Base-by-base conservation (phyloP, 2,329 filamentous ascomycete genomes). In the Xenosphaeropsis pyriputrescens region DNA sequence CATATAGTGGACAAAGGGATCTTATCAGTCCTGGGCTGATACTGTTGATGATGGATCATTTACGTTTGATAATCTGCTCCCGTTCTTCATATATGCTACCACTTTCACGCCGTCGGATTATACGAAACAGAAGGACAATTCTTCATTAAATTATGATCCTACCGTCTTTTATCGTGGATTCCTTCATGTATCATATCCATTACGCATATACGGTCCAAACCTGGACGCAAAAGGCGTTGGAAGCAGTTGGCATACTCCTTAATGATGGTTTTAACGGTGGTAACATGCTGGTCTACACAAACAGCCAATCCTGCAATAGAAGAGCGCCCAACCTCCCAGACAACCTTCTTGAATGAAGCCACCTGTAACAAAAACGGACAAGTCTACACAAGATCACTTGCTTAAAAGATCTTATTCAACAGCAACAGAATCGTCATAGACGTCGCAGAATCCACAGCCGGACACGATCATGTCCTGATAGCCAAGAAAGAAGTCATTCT, bases 401-500 rank as follows among this genome's bases (percentile, higher is more conserved):
- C 60, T 3, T 59, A 60, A 43, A 59, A 53, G 31, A 55, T 72
- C 1, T n/a, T 67, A 0, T 70, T 67, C 34, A 45, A 62, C 35
- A 15, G 32, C 0, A 44, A 56, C 1, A 59, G 55, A 17, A 39
- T 15, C 14, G 64, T 61, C 0, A 61, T 50, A 0, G 60, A 60
- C 4, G 63, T 65, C 1, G 31, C 50, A 18, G 55, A 63, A 16
- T 45, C 47, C 17, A 41, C 41, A 5, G 36, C 9, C 32, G 18
- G 13, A 33, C 2, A 7, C 34, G 4, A 35, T 6, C 26, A 35
- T 13, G 29, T 18, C 18, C 6, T 26, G 16, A 18, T 11, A 9
- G 30, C 41, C 11, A 40, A n/a, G 8, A 56, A 56, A 17, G 66
- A 69, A 44, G 60, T 70, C n/a, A 68, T 72, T 31, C 41, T 71